These are phyloP conservation scores for Pulveroboletus sp. DNA, from an alignment of 768 basidiomycete species.

Conservation along the genomic window DNA sequence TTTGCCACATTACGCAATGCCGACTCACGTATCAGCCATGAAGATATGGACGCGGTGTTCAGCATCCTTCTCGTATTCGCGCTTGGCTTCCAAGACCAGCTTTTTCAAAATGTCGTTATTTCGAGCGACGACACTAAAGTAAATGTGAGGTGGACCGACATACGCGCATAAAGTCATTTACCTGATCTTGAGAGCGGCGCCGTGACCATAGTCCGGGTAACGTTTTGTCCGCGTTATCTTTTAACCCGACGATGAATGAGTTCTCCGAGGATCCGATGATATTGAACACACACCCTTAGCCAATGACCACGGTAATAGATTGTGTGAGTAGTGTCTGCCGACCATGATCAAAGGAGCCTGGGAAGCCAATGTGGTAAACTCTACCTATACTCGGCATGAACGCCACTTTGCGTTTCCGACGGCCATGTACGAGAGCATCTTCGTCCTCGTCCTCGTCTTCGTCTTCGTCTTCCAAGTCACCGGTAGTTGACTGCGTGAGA, in stretches of 20 bases:
- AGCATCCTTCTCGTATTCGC: slow-evolving; percentile 87
- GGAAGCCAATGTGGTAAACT: slow-evolving; percentile 24
- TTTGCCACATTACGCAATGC: slow-evolving; percentile 6
- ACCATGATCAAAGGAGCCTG: slow-evolving; percentile 13
- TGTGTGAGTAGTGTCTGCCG: slow-evolving; percentile 78
- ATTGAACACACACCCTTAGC: slow-evolving; percentile 58
- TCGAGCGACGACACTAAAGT: slow-evolving; percentile 74
- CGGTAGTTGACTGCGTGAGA: slow-evolving; percentile 64
- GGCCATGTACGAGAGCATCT: slow-evolving; percentile 59
- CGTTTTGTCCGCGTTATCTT: slow-evolving; percentile 82
- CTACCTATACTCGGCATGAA: slow-evolving; percentile 84
- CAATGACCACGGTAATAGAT: slow-evolving; percentile 90
- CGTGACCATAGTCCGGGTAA: slow-evolving; percentile 73
- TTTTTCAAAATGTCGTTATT: slow-evolving; percentile 87
- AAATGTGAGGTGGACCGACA: slow-evolving; percentile 16
- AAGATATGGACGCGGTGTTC: slow-evolving; percentile 89
- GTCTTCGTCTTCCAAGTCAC: slow-evolving; percentile 80
- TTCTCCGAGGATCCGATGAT: slow-evolving; percentile 16
- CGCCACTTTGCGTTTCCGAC: slow-evolving; percentile 73
- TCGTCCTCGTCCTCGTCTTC: slow-evolving; percentile 64
- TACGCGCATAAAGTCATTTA: slow-evolving; percentile 24
- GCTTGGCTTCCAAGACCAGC: slow-evolving; percentile 83
- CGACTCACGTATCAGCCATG: slow-evolving; percentile 80
- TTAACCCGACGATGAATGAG: slow-evolving; percentile 14
- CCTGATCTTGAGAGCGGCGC: slow-evolving; percentile 79